Evolutionary conservation across 306 rosid genomes (phyloP), one percentile per base, ranked within the genome.

Genomic region (Dryas drummondii): DNA sequence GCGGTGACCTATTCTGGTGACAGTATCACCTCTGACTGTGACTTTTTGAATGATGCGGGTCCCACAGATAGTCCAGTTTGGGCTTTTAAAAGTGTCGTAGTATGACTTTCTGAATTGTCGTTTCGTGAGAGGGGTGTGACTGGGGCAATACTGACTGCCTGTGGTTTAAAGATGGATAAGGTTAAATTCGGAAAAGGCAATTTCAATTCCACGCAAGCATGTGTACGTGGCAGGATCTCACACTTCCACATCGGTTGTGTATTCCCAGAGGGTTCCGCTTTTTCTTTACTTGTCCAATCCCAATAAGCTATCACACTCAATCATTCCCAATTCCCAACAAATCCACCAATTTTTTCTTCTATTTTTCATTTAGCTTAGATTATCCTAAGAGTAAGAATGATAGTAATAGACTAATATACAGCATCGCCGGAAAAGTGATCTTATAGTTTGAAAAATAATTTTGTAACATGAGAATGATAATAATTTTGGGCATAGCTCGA

Each of bases 201-300:
- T 52, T 55, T 64, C 14, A 46, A 61, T n/a, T 54, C 68, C 77
- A 70, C 76, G 80, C 68, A 51, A 80, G 80, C 84, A 3, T 19
- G 19, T 37, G 11, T 5, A 63, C 73, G 73, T 80, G 73, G 76
- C 71, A 60, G 49, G 6, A n/a, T 47, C 47, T 5, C 10, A 5
- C 3, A 10, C 3, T 54, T 62, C 79, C 79, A 61, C 79, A 61
- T 80, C 80, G 17, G 67, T 9, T 51, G 40, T 27, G 56, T 50
- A 55, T 2, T 47, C 37, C 2, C 3, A 32, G 37, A 32, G 37
- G 37, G 37, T 32, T 32, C 37, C 37, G 37, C 37, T 32, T 32
- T 32, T 32, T 32, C 37, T 32, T 32, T 32, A 32, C 1, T 32
- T 32, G 37, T 32, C 37, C 37, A 32, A 32, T 32, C 3, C 37